A percentile compares a stretch with the other conserved stretches of the same genome.
These are phyloP conservation scores for Sporothrix curviconia DNA, from an alignment of 2,329 filamentous ascomycete species.

Conservation along the genomic window DNA sequence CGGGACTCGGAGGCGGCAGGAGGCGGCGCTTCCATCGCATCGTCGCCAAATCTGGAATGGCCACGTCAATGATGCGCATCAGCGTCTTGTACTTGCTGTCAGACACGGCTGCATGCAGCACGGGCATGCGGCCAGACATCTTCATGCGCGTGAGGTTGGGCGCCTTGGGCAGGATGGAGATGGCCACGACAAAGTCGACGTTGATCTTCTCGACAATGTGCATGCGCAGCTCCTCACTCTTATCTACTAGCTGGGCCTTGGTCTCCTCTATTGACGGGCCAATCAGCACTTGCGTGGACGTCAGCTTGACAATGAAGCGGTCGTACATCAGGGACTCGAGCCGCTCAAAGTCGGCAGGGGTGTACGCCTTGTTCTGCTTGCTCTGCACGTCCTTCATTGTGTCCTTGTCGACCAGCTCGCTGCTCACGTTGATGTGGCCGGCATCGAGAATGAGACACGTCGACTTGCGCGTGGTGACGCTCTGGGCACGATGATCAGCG, in stretches of 20 bases:
- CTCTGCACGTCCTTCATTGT: conserved; percentile 84
- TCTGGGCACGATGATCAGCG: conserved; percentile 96
- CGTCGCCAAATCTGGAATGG: conserved; percentile 70
- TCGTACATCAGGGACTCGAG: conserved; percentile 96
- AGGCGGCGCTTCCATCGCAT: conserved; percentile 26
- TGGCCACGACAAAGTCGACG: conserved; percentile 92
- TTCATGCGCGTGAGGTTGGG: conserved; percentile 88
- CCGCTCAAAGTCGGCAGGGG: conserved; percentile 78
- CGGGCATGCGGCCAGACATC: conserved; percentile 83
- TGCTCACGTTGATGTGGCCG: conserved; percentile 89
- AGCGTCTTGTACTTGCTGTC: conserved; percentile 95
- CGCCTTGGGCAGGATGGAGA: conserved; percentile 93
- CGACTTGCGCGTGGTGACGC: conserved; percentile 71
- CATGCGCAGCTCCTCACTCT: conserved; percentile 62
- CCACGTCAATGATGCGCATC: conserved; percentile 94
- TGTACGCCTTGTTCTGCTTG: conserved; percentile 83
- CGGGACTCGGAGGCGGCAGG: conserved; percentile 21
- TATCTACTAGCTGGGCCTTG: conserved; percentile 67
- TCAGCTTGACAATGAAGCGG: conserved; percentile 85
- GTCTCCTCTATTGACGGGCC: conserved; percentile 89
- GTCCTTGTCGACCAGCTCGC: conserved; percentile 86
- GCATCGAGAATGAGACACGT: conserved; percentile 93
- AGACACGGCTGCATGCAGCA: conserved; percentile 85
- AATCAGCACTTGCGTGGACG: conserved; percentile 92
- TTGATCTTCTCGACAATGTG: conserved; percentile 97